Conservation (phyloP, 2,329 filamentous ascomycete species). For the Fusarium musae region DNA sequence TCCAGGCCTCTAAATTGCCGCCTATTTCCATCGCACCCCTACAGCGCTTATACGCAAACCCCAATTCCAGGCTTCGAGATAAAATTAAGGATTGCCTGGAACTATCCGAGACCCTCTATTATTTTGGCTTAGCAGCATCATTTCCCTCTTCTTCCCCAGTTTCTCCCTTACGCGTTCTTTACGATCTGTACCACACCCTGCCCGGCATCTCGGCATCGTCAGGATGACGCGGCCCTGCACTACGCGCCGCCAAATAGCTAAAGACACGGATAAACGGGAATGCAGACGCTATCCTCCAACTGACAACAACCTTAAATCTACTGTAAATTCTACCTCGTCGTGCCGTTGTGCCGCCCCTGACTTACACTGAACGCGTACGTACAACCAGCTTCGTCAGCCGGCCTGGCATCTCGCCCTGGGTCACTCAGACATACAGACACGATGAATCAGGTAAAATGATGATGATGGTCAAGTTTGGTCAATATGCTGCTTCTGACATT, state of each 20-base stretch:
- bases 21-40: neutral
- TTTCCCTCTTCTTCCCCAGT: neutral
- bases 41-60: neutral
- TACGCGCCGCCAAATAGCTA: conserved; percentile 22
- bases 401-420: neutral
- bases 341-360: conserved; percentile 13
- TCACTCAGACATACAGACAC: conserved; percentile 3
- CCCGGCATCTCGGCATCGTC: conserved; percentile 31
- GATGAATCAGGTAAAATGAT: neutral
- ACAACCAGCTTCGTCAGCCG: neutral
- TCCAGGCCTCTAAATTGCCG: conserved; percentile 2
- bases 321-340: conserved; percentile 5
- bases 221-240: conserved; percentile 42
- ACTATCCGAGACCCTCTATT: neutral
- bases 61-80: conserved; percentile 14
- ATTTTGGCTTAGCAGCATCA: neutral
- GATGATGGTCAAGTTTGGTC: conserved; percentile 1
- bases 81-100: conserved; percentile 2
- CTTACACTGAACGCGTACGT: neutral
- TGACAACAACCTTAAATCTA: conserved; percentile 20
- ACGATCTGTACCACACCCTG: conserved; percentile 17
- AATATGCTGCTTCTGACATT: conserved; percentile 26
- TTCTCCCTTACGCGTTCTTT: conserved; percentile 6
- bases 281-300: neutral
- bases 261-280: conserved; percentile 21